Evolutionary conservation across 129 eudicot species (phyloP).

Genomic region (Silybum marianum): DNA sequence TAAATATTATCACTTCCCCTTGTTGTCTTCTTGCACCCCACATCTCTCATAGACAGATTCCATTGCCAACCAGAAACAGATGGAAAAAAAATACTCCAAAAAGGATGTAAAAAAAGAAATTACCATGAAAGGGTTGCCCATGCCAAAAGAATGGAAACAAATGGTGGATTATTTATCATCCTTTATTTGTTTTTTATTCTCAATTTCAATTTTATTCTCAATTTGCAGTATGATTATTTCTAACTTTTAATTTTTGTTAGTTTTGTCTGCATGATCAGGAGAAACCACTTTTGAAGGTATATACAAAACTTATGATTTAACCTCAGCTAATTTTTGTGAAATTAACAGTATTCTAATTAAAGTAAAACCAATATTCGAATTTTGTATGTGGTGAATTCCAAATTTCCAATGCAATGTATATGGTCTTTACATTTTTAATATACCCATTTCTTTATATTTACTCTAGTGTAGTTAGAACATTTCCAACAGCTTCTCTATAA

Average conservation of each 20-base stretch:
- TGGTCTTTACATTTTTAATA: not conserved
- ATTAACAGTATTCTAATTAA: too few species aligned
- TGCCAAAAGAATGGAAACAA: not conserved
- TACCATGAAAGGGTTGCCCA: not conserved
- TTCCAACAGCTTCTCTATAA: too few species aligned
- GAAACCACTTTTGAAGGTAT: not conserved
- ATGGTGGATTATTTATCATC: not conserved
- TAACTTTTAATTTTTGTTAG: not conserved
- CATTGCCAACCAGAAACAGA: constrained; percentile 30
- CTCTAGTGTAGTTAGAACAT: not conserved
- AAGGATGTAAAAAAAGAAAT: not conserved
- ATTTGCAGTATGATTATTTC: not conserved
- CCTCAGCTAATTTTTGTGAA: too few species aligned
- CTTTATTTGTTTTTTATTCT: not conserved
- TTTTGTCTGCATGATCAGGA: not conserved
- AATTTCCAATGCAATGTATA: constrained; percentile 1
- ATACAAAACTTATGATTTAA: too few species aligned
- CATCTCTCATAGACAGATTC: constrained; percentile 10
- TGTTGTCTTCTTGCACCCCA: constrained; percentile 7
- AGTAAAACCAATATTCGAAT: not conserved
- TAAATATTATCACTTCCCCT: constrained; percentile 36
- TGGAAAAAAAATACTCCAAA: constrained; percentile 16
- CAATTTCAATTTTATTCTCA: not conserved
- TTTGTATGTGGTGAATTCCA: not conserved
- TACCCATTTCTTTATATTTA: not conserved